Base-by-base conservation (phyloP, 129 eudicot genomes). In the Flaveria ramosissima region DNA sequence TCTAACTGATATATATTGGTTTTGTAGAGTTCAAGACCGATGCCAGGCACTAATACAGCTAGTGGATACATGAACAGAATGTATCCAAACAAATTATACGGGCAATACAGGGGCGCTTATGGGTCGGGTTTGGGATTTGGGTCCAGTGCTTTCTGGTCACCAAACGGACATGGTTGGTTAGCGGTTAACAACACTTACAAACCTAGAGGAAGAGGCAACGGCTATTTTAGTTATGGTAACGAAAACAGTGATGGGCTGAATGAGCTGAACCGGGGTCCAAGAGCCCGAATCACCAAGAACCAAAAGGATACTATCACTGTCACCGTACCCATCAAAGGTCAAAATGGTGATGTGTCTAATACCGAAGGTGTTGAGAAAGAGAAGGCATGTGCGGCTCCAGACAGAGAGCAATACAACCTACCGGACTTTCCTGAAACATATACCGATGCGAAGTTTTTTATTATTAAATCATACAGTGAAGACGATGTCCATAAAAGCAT, bases 401-500 rank as follows among this genome's bases (percentile, higher is more conserved):
- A 87, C 56, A 71, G 70, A 15, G 92, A 85, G 53, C 97, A 85
- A 75, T 89, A 86, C 84, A 92, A 92, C 79, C 65, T 60, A 77
- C 41, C 76, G 1, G 96, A 92, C 66, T 89, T 89, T 14, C 85
- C 93, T 0, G 92, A 85, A 16, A 84, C 73, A 11, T 92, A 84
- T 73, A 52, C 77, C 1, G 96, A 92, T 70, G 96, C 93, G 0
- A 92, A 84, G 80, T 92, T 92, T 42, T 92, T 75, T 55, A 76
- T 92, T 12, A 89, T 92, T n/a, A 92, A 89, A 66, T 89, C 97
- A 0, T 92, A 89, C 21, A 92, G 97, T 9, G 96, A 92, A 74
- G 97, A 92, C 51, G 96, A 92, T 84, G 96, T 92, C 46, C 96
- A 92, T 47, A 92, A 92, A 83, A 92, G 97, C 16, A 81, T 92